Percentiles rank a stretch among this genome's conserved stretches.
phyloP scores from a whole-genome alignment of 352 stramenopile species.

The Globisporangium apiculatum region DNA sequence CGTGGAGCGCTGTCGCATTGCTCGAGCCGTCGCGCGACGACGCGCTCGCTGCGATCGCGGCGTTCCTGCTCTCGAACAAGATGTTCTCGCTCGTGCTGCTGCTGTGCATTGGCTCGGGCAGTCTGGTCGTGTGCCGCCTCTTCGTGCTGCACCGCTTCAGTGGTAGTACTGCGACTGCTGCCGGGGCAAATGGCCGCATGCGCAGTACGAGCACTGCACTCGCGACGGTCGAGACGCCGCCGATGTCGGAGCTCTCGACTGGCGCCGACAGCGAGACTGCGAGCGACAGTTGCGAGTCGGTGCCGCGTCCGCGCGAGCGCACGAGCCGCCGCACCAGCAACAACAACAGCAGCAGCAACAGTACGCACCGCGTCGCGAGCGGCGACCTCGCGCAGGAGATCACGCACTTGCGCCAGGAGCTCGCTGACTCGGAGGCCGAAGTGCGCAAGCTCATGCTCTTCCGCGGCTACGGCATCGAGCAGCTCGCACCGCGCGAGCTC shows the following conservation, averaged over 20 bases:
- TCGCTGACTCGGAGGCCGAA: conserved; percentile 70
- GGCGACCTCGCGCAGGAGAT: conserved; percentile 50
- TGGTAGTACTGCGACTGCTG: not conserved
- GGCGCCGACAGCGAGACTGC: not conserved
- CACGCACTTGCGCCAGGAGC: conserved; percentile 54
- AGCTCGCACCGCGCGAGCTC: conserved; percentile 34
- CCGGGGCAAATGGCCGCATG: not conserved
- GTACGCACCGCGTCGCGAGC: not conserved
- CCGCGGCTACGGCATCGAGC: conserved; percentile 68
- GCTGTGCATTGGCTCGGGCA: conserved; percentile 39
- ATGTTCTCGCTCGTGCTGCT: conserved; percentile 34
- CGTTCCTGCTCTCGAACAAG: conserved; percentile 44
- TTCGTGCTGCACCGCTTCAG: conserved; percentile 28
- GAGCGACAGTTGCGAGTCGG: conserved; percentile 3
- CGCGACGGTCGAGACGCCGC: not conserved
- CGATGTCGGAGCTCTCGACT: not conserved
- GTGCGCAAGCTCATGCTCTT: conserved; percentile 69
- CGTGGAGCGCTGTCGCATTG: conserved; percentile 41
- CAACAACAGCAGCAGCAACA: no score
- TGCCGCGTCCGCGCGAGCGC: not conserved
- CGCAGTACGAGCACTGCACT: not conserved
- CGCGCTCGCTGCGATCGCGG: conserved; percentile 41
- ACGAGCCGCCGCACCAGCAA: not conserved
- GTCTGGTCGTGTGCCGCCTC: conserved; percentile 30
- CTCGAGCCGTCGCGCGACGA: conserved; percentile 41